These are phyloP conservation scores for Teunomyces kruisii DNA, from an alignment of 805 yeast species.

Conservation along the genomic window DNA sequence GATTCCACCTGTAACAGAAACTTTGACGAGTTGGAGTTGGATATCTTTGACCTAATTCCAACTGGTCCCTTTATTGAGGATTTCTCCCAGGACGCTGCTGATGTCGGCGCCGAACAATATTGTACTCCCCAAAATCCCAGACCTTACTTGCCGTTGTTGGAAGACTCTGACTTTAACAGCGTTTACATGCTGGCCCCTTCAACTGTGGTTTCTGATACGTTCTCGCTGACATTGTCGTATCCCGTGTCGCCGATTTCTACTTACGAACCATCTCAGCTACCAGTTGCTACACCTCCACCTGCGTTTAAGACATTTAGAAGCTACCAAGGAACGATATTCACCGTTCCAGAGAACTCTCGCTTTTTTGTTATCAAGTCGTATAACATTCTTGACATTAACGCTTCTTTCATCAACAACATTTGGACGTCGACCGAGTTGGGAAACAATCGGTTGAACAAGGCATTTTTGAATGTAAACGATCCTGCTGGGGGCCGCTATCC, in stretches of 20 bases:
- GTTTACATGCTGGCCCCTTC: neutral
- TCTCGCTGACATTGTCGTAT: neutral
- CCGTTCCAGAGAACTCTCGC: constrained; percentile 21
- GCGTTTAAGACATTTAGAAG: constrained; percentile 8
- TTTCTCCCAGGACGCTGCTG: neutral
- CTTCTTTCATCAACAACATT: constrained; percentile 48
- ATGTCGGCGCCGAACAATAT: neutral
- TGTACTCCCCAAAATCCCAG: neutral
- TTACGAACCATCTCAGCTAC: neutral
- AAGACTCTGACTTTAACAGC: neutral
- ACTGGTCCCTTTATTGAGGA: constrained; percentile 1
- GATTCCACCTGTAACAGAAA: constrained; percentile 1
- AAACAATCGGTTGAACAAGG: constrained; percentile 49
- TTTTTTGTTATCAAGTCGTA: constrained; percentile 58
- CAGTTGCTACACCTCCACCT: neutral
- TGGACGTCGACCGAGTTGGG: constrained; percentile 66
- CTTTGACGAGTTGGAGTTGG: constrained; percentile 4
- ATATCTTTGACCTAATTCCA: neutral
- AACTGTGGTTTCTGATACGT: neutral
- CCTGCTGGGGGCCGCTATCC: constrained; percentile 13
- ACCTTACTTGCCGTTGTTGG: neutral
- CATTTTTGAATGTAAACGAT: constrained; percentile 27
- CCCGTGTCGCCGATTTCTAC: neutral
- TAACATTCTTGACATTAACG: constrained; percentile 46
- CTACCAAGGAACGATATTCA: constrained; percentile 15